These are phyloP conservation scores for Pseudogymnoascus destructans DNA, from an alignment of 2,329 filamentous ascomycete species.

Conservation along the genomic window DNA sequence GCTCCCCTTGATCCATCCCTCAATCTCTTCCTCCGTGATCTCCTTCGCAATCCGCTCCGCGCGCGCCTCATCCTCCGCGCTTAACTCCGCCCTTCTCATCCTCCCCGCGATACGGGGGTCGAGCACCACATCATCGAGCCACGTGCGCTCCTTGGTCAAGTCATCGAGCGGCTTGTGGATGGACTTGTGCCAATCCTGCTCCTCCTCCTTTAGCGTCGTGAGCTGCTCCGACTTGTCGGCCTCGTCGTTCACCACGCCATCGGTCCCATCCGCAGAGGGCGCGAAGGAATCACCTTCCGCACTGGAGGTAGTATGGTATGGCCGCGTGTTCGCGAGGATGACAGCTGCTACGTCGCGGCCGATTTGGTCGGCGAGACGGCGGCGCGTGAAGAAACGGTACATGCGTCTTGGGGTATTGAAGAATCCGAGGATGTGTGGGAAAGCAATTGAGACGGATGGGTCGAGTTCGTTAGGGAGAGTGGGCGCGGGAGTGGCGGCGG, in stretches of 20 bases:
- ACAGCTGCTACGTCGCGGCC: conserved; percentile 78
- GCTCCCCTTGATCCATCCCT: conserved; percentile 54
- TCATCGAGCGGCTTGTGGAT: conserved; percentile 43
- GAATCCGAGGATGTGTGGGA: conserved; percentile 89
- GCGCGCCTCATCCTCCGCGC: conserved; percentile 54
- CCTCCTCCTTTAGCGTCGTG: conserved; percentile 53
- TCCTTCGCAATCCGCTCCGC: conserved; percentile 40
- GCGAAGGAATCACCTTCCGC: conserved; percentile 34
- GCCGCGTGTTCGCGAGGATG: conserved; percentile 49
- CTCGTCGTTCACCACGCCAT: conserved; percentile 10
- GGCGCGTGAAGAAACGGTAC: conserved; percentile 75
- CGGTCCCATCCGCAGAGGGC: conserved; percentile 10
- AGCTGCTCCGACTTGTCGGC: conserved; percentile 45
- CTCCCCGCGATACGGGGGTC: conserved; percentile 63
- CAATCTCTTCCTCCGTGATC: conserved; percentile 53
- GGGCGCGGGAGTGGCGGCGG: conserved; percentile 47
- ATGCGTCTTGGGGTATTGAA: conserved; percentile 76
- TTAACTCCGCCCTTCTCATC: conserved; percentile 69
- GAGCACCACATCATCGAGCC: conserved; percentile 60
- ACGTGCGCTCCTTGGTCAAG: conserved; percentile 55
- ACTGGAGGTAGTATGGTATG: conserved; percentile 31
- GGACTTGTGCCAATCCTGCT: conserved; percentile 75
- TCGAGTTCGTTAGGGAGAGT: conserved; percentile 58
- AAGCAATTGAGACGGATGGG: conserved; percentile 57
- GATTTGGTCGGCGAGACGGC: conserved; percentile 72